These are phyloP conservation scores for Drechmeria coniospora DNA, from an alignment of 2,329 filamentous ascomycete species.

Conservation along the genomic window DNA sequence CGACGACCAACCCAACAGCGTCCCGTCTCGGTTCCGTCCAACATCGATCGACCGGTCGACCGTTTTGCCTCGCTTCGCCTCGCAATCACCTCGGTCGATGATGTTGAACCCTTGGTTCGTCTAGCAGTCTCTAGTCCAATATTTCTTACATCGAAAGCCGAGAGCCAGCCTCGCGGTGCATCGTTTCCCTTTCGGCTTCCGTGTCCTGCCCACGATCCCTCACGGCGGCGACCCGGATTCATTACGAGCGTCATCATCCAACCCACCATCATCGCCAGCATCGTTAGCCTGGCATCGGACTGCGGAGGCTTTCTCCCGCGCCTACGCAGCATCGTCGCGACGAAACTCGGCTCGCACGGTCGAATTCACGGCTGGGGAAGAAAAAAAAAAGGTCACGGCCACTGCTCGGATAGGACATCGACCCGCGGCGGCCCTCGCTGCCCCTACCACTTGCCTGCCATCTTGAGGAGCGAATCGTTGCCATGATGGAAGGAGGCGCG, in stretches of 20 bases:
- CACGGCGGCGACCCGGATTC: background rate
- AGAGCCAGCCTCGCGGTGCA: constrained; percentile 9
- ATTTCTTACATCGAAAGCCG: no score
- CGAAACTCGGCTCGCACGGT: background rate
- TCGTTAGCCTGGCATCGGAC: background rate
- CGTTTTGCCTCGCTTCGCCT: constrained; percentile 9
- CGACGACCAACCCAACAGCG: no score
- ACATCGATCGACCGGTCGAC: no score
- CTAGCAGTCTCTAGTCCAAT: constrained; percentile 7
- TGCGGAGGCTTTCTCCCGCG: no score
- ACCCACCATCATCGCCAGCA: background rate
- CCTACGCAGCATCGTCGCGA: background rate
- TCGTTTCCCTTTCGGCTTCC: constrained; percentile 12
- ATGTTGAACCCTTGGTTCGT: constrained; percentile 18
- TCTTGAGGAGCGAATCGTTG: no score
- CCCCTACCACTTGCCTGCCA: no score
- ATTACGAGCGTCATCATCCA: background rate
- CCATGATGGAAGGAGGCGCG: background rate
- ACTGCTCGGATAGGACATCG: no score
- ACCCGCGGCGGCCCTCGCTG: no score
- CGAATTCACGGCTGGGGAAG: no score
- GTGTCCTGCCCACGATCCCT: constrained; percentile 7
- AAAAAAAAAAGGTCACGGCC: no score
- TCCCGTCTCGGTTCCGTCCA: no score
- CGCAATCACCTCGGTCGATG: constrained; percentile 12